A percentile compares a stretch with the other conserved stretches of the same genome.
phyloP scores from a whole-genome alignment of 2,329 filamentous ascomycete genomes.

The Raffaelea arxii region DNA sequence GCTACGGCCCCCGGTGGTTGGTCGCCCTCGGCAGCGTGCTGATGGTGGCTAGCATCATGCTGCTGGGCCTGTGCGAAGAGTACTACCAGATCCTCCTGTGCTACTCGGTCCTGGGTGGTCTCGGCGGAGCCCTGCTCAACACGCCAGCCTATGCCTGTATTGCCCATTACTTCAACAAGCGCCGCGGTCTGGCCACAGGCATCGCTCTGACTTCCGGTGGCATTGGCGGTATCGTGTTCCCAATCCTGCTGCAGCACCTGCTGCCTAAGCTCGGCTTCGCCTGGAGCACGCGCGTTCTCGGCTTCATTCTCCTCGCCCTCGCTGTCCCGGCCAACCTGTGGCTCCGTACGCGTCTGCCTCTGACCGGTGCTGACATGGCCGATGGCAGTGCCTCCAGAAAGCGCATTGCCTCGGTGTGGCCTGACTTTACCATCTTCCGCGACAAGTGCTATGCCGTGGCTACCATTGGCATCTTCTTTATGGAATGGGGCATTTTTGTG shows the following conservation, averaged over 20 bases:
- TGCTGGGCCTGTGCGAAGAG: conserved; percentile 58
- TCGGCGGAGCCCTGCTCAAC: conserved; percentile 67
- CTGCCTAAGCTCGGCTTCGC: conserved; percentile 36
- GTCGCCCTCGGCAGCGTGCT: conserved; percentile 54
- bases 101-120: conserved; percentile 63
- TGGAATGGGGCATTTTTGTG: conserved; percentile 62
- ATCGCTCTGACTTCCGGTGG: conserved; percentile 66
- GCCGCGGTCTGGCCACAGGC: conserved; percentile 68
- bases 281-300: conserved; percentile 40
- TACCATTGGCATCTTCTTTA: conserved; percentile 55
- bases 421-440: conserved; percentile 52
- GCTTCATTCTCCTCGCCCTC: conserved; percentile 37
- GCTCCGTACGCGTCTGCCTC: conserved; percentile 39
- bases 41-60: conserved; percentile 51
- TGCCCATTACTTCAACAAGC: conserved; percentile 68
- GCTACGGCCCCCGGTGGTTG: conserved; percentile 59
- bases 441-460: conserved; percentile 51
- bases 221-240: conserved; percentile 58
- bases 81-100: conserved; percentile 77
- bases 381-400: conserved; percentile 1
- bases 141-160: conserved; percentile 67
- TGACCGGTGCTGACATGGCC: conserved; percentile 29
- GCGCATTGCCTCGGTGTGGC: conserved; percentile 28
- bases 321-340: conserved; percentile 37
- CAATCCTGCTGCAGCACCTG: conserved; percentile 34